A percentile compares a stretch with the other conserved stretches of the same genome.
Conservation (phyloP, 768 basidiomycete species). For the Piloderma croceum region DNA sequence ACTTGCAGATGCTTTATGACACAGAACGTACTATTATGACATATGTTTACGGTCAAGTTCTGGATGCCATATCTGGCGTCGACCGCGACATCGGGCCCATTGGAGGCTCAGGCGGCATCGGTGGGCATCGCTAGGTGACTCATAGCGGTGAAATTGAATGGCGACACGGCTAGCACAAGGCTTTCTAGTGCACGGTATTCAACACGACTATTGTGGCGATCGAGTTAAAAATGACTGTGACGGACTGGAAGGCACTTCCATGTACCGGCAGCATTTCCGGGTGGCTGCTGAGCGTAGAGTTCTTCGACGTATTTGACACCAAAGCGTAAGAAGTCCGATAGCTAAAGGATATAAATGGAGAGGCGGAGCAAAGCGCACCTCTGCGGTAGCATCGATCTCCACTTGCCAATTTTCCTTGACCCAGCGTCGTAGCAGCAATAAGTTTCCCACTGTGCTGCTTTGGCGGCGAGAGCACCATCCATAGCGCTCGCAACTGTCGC, state of each 20-base stretch:
- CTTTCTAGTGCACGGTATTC: conserved; percentile 99
- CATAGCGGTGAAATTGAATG: conserved; percentile 98
- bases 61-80: too few relatives aligned
- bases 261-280: conserved; percentile 75
- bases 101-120: too few relatives aligned
- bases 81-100: too few relatives aligned
- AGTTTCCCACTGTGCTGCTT: conserved; percentile 85
- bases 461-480: conserved; percentile 80
- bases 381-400: conserved; percentile 97
- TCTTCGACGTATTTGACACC: conserved; percentile 97
- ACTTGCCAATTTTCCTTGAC: conserved; percentile 99
- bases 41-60: too few relatives aligned
- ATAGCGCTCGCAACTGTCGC: conserved; percentile 75
- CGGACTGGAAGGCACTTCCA: too few relatives aligned
- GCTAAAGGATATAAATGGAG: conserved; percentile 31
- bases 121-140: too few relatives aligned
- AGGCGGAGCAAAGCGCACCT: conserved; percentile 49
- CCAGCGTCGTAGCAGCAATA: conserved; percentile 94
- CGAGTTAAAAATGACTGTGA: too few relatives aligned
- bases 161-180: conserved; percentile 95
- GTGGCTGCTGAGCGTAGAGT: conserved; percentile 85
- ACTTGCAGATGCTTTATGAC: too few relatives aligned
- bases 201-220: conserved; percentile 63
- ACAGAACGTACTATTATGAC: too few relatives aligned
- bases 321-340: conserved; percentile 93